Base-by-base conservation (phyloP, 1,139 yeast species). In the Kazachstania sp. region DNA sequence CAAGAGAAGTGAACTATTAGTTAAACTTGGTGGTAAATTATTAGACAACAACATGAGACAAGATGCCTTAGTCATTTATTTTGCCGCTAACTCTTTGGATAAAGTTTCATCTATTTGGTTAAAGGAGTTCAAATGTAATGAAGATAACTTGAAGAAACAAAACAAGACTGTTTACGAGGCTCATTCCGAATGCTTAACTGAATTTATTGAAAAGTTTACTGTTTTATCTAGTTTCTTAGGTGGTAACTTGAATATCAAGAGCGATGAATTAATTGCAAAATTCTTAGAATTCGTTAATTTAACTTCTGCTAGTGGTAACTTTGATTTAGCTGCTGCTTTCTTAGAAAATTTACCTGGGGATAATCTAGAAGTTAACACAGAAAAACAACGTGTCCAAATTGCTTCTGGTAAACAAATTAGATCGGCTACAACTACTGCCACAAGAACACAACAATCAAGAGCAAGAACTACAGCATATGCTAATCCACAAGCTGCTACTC, bases 21-120 rank as follows among this genome's bases (percentile, higher is more conserved):
- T 79, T 38, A 74, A 73, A 53, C 73, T 94, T 49, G 98, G 97
- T 61, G 90, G 86, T 62, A 78, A 86, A 51, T 63, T 83, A 15
- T 66, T 79, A 45, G 68, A 65, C 1, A 68, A 74, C 11, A 67
- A 71, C 43, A 66, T 70, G 47, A 78, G 97, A 65, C 79, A 81
- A 57, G 76, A 80, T 61, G 96, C 98, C 2, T 71, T 90, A 46
- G 65, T 79, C 37, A 81, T 94, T 58, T 92, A 83, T 65, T 72
- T 87, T 55, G 86, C 90, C 13, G 96, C 96, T 37, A 77, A 81
- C 43, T 81, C 92, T 16, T 72, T 90, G 46, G 94, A 85, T 53
- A 86, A 83, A 61, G 81, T 86, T 45, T 79, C 95, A 2, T 67
- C 73, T 18, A 77, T 94, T 53, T 94, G 98, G 99, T 74, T 86